A percentile compares a stretch with the other conserved stretches of the same genome.
Conservation (phyloP, 768 basidiomycete species). For the Neoboletus subvelutipes region DNA sequence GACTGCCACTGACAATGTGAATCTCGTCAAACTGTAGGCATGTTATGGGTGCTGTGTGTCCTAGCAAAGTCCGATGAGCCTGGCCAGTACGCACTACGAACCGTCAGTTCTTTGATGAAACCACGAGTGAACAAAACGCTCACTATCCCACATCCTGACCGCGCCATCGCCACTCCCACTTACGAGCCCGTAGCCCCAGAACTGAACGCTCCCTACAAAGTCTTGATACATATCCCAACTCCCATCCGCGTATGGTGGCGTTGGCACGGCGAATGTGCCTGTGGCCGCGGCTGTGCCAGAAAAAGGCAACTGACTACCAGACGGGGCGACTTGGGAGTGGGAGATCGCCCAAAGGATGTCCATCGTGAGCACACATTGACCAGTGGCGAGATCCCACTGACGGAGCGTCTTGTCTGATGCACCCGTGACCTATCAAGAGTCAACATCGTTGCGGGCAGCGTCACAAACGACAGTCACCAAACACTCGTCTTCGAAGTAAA, state of each 20-base stretch:
- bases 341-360: constrained; percentile 99
- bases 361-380: constrained; percentile 99
- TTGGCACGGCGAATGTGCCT: constrained; percentile 76
- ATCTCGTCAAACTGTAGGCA: constrained; percentile 96
- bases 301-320: constrained; percentile 45
- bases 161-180: constrained; percentile 97
- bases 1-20: constrained; percentile 87
- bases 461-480: constrained; percentile 52
- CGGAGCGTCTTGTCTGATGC: constrained; percentile 98
- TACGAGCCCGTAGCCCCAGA: constrained; percentile 97
- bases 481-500: constrained; percentile 95
- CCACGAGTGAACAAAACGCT: constrained; percentile 31
- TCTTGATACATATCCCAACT: constrained; percentile 96
- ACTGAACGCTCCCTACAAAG: constrained; percentile 96
- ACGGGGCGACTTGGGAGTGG: constrained; percentile 60
- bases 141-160: constrained; percentile 99
- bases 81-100: constrained; percentile 94
- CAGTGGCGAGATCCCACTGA: constrained; percentile 96
- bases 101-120: not conserved
- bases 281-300: constrained; percentile 53
- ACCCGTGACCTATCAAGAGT: constrained; percentile 77
- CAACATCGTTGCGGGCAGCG: constrained; percentile 11
- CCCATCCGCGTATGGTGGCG: constrained; percentile 85
- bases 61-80: constrained; percentile 87
- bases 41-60: constrained; percentile 92